A percentile compares a stretch with the other conserved stretches of the same genome.
These are phyloP conservation scores for Ceratocystis smalleyi DNA, from an alignment of 2,329 filamentous ascomycete species.

Conservation along the genomic window DNA sequence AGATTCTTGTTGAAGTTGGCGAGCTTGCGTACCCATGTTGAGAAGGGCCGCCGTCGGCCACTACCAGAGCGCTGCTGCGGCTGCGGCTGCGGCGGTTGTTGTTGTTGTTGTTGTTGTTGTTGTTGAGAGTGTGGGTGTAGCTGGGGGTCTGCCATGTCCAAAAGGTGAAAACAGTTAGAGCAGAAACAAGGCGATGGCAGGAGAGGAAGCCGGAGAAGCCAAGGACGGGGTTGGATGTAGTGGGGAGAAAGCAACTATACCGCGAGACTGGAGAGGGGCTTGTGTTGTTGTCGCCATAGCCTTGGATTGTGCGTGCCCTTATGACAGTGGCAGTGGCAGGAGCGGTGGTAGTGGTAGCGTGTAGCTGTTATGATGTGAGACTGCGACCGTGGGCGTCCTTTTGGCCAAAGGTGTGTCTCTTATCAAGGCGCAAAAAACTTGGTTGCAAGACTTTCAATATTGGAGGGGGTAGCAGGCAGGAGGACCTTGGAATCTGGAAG, in stretches of 20 bases:
- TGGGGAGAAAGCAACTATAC: conserved; percentile 15
- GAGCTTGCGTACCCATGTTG: conserved; percentile 87
- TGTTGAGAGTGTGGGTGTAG: not conserved
- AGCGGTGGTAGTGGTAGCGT: not conserved
- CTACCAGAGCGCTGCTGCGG: conserved; percentile 15
- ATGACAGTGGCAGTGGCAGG: not conserved
- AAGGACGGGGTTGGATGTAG: not conserved
- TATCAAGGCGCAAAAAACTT: not conserved
- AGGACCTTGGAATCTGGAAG: too few species aligned
- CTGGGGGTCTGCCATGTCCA: conserved; percentile 5
- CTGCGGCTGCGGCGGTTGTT: not conserved
- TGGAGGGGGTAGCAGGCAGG: not conserved
- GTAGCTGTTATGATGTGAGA: not conserved
- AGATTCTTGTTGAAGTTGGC: conserved; percentile 60
- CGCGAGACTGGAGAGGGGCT: conserved; percentile 18
- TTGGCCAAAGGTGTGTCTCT: not conserved
- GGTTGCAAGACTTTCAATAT: not conserved
- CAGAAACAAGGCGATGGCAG: not conserved
- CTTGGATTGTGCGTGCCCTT: not conserved
- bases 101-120: conserved; percentile 6
- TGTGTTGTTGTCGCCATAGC: conserved; percentile 20
- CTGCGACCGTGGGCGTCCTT: not conserved
- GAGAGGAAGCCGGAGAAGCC: not conserved
- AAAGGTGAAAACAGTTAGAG: not conserved
- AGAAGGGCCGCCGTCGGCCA: conserved; percentile 64